phyloP scores from a whole-genome alignment of 2,329 filamentous ascomycete genomes.

The Calonectria fujianensis region DNA sequence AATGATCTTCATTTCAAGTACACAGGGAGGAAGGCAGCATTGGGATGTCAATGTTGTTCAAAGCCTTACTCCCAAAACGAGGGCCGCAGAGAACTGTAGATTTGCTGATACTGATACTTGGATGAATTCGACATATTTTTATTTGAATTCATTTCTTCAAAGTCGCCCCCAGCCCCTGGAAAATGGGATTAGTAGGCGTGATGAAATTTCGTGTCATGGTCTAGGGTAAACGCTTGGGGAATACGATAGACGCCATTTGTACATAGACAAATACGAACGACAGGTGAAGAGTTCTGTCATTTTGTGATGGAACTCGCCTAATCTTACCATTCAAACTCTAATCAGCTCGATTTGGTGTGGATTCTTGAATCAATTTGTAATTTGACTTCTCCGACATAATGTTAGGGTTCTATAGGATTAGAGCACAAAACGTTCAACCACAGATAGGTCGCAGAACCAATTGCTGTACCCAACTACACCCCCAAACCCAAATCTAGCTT shows the following conservation, averaged over 20 bases:
- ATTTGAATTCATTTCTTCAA: neutral
- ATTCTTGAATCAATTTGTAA: neutral
- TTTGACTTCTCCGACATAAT: no score
- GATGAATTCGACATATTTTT: neutral
- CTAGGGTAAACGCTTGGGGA: neutral
- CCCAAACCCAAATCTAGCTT: neutral
- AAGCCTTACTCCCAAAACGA: neutral
- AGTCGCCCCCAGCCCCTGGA: neutral
- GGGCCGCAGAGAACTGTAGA: neutral
- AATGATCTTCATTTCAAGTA: neutral
- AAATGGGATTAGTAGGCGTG: neutral
- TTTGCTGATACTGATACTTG: neutral
- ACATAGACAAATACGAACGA: neutral
- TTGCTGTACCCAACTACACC: neutral
- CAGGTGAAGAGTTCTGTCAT: neutral
- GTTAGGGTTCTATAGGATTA: no score
- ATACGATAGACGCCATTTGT: neutral
- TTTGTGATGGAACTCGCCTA: neutral
- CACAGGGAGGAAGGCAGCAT: neutral
- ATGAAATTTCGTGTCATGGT: neutral
- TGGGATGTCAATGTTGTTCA: neutral
- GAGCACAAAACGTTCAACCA: neutral
- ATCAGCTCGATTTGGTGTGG: neutral
- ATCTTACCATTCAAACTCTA: neutral
- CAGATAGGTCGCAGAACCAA: neutral